Base-by-base conservation (phyloP, 495 filamentous ascomycete species). In the Xylaria flabelliformis region DNA sequence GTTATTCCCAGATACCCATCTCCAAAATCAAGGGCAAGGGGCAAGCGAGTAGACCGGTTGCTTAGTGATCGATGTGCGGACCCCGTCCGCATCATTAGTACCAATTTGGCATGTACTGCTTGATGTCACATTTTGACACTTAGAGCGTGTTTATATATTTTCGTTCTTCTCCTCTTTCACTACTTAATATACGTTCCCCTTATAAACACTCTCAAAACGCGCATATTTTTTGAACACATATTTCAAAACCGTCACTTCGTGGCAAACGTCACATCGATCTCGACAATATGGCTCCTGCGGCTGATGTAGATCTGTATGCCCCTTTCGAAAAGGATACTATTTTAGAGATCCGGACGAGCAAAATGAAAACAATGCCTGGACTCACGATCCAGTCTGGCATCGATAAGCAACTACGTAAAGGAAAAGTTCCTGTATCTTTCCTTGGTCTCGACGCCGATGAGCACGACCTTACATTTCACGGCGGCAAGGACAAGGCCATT, bases 401-500 rank as follows among this genome's bases (percentile, higher is more conserved):
- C 77, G 83, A 88, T 73, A 90, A 90, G 73, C 61, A 69, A 0
- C 8, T 79, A n/a, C 74, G 78, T 7, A 32, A 74, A 13, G 82
- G 80, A 4, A 80, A 80, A 10, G 78, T 88, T 15, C 75, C 77
- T n/a, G 81, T 88, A 67, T 78, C 79, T 19, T 79, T 74, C 34
- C 61, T 82, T 9, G 88, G 88, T 2, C 78, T 88, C 24, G 82
- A 84, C 32, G 81, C 79, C 65, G 88, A 90, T 70, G 88, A 89
- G 74, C 88, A 89, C 58, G 88, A 88, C 72, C 81, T 81, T 7
- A 84, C 83, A 0, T 86, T 85, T 55, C 88, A 90, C 70, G 86
- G 87, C 46, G 86, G 86, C 0, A 69, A 72, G 0, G 88, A 90
- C 66, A 89, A 88, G 74, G 88, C 88, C 2, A 79, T 90, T 39